Percentiles rank a stretch among this genome's conserved stretches.
phyloP scores from a whole-genome alignment of 2,329 filamentous ascomycete species.

The Lasiodiplodia citricola region DNA sequence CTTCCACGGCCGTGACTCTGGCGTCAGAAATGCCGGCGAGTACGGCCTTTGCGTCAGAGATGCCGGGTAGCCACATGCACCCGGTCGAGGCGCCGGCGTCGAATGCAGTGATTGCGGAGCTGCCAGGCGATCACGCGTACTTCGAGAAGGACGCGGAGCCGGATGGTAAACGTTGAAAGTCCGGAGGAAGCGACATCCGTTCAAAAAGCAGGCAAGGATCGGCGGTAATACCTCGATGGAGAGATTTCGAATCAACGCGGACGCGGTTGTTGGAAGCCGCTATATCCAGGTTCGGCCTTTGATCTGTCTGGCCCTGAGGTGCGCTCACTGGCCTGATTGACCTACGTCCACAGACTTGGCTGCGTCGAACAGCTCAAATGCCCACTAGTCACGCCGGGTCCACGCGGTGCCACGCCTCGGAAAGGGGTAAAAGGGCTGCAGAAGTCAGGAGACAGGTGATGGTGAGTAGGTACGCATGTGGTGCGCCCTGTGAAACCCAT shows the following conservation, averaged over 20 bases:
- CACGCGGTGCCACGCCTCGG: neutral
- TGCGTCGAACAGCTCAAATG: neutral
- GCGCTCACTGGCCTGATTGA: neutral
- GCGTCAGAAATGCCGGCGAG: neutral
- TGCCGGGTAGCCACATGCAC: neutral
- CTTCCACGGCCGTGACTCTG: neutral
- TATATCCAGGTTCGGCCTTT: neutral
- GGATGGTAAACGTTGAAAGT: neutral
- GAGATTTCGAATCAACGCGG: neutral
- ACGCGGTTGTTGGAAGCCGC: too few species aligned
- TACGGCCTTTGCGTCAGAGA: neutral
- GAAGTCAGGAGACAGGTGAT: neutral
- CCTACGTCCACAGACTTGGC: neutral
- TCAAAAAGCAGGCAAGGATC: neutral
- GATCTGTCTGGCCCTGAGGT: neutral
- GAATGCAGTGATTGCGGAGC: neutral
- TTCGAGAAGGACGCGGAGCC: neutral
- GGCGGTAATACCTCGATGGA: too few species aligned
- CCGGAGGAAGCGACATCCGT: neutral
- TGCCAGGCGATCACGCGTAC: neutral
- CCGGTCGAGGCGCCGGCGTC: neutral
- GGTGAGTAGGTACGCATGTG: neutral
- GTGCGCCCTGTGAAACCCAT: neutral
- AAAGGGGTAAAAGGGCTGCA: neutral
- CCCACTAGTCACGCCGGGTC: neutral